Conservation (phyloP, 768 basidiomycete genomes). For the Leucocoprinus sp. region DNA sequence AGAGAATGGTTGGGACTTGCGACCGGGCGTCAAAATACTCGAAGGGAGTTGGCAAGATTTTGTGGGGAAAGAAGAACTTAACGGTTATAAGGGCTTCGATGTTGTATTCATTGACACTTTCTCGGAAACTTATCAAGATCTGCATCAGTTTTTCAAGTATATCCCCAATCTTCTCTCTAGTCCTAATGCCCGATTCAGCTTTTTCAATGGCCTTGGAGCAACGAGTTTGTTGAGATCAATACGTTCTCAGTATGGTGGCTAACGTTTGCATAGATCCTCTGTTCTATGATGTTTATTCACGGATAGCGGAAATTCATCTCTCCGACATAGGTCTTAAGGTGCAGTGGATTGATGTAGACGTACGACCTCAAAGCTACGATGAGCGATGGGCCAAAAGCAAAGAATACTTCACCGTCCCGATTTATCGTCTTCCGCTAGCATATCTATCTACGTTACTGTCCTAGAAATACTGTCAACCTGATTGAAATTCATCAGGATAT, state of each 20-base stretch:
- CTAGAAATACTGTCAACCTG: no score
- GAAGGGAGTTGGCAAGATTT: conserved; percentile 95
- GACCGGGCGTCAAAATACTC: conserved; percentile 67
- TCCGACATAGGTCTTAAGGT: conserved; percentile 73
- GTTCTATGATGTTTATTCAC: conserved; percentile 89
- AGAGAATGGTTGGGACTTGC: conserved; percentile 68
- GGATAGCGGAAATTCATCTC: conserved; percentile 78
- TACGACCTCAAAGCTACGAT: conserved; percentile 36
- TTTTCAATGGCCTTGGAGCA: conserved; percentile 96
- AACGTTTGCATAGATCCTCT: conserved; percentile 50
- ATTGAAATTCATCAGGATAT: no score
- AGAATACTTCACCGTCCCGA: conserved; percentile 69
- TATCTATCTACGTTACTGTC: conserved; percentile 20
- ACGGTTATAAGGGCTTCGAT: conserved; percentile 70
- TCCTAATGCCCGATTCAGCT: conserved; percentile 77
- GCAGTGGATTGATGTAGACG: conserved; percentile 76
- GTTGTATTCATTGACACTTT: conserved; percentile 91
- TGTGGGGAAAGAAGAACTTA: conserved; percentile 50
- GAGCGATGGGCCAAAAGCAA: conserved; percentile 72
- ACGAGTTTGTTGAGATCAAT: conserved; percentile 54
- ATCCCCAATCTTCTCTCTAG: conserved; percentile 71
- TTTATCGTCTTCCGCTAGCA: conserved; percentile 63
- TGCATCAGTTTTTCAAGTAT: conserved; percentile 74
- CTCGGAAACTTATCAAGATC: conserved; percentile 76
- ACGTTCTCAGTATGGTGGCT: conserved; percentile 3